A percentile compares a stretch with the other conserved stretches of the same genome.
Evolutionary conservation across 345 rosid species (phyloP).

Genomic region (Populus alba): DNA sequence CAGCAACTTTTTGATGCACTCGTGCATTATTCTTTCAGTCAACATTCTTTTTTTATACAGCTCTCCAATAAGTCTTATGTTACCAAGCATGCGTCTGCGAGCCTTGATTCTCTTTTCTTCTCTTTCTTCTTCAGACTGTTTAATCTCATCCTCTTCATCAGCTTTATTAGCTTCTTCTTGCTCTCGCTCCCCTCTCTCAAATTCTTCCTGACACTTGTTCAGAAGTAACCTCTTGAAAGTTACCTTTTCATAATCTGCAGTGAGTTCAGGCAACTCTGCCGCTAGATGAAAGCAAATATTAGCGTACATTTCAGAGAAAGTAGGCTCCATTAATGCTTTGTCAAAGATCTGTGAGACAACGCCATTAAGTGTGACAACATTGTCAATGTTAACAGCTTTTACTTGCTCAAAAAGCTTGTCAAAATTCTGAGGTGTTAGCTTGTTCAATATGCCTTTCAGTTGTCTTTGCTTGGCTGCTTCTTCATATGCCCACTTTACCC

Average conservation of each 20-base stretch:
- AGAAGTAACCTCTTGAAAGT: slow-evolving; percentile 84
- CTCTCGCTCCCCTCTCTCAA: slow-evolving; percentile 88
- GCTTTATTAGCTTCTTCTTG: slow-evolving; percentile 89
- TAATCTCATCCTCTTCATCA: slow-evolving; percentile 73
- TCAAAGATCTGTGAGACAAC: slow-evolving; percentile 93
- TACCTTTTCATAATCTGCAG: slow-evolving; percentile 63
- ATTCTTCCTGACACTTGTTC: slow-evolving; percentile 95
- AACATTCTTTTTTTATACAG: slow-evolving; percentile 86
- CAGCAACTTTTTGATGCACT: slow-evolving; percentile 68
- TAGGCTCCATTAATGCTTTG: slow-evolving; percentile 97
- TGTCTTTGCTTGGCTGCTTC: slow-evolving; percentile 83
- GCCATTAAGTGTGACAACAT: slow-evolving; percentile 61
- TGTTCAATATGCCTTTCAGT: slow-evolving; percentile 85
- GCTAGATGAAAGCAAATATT: slow-evolving; percentile 71
- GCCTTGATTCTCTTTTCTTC: slow-evolving; percentile 85
- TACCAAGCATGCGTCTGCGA: slow-evolving; percentile 89
- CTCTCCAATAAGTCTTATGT: slow-evolving; percentile 96
- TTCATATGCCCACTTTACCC: slow-evolving; percentile 67
- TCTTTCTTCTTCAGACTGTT: slow-evolving; percentile 72
- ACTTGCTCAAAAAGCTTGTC: slow-evolving; percentile 92
- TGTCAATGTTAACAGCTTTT: slow-evolving; percentile 78
- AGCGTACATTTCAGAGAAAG: slow-evolving; percentile 97
- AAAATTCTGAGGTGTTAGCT: slow-evolving; percentile 94
- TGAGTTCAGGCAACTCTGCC: slow-evolving; percentile 67
- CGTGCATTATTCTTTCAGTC: slow-evolving; percentile 94